These are phyloP conservation scores for Trichocladium antarcticum DNA, from an alignment of 495 filamentous ascomycete genomes.

Conservation along the genomic window DNA sequence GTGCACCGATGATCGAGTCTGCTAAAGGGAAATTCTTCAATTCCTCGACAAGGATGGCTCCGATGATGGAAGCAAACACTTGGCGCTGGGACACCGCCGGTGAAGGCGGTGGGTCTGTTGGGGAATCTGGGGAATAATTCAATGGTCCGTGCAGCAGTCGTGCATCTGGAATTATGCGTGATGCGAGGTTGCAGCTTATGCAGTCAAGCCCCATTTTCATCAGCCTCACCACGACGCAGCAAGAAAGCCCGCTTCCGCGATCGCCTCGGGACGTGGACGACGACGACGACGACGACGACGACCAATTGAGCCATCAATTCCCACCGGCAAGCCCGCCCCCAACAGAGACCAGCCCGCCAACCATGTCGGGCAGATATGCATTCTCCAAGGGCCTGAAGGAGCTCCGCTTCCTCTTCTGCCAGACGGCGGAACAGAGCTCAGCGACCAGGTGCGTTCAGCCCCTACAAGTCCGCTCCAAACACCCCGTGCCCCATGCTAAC, in stretches of 20 bases:
- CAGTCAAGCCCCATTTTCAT: constrained; percentile 13
- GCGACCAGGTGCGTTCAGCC: constrained; percentile 55
- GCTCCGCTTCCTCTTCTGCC: constrained; percentile 93
- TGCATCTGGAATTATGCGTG: background rate
- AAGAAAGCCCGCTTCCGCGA: constrained; percentile 8
- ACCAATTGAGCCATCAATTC: constrained; percentile 9
- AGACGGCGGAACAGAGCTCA: constrained; percentile 78
- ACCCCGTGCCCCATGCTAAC: constrained; percentile 2
- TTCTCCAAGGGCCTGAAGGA: constrained; percentile 85
- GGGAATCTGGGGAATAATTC: background rate
- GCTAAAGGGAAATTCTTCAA: constrained; percentile 1
- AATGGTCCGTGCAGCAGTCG: background rate
- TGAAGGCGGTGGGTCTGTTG: background rate
- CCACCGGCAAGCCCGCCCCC: constrained; percentile 4
- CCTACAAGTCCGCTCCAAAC: background rate
- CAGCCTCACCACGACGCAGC: constrained; percentile 6
- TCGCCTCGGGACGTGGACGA: background rate
- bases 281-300: constrained; percentile 5
- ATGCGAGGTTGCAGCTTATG: background rate
- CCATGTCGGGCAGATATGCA: constrained; percentile 85
- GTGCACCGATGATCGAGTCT: background rate
- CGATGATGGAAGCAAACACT: background rate
- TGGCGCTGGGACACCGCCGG: constrained; percentile 1
- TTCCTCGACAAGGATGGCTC: constrained; percentile 2
- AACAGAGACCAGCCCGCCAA: background rate